Evolutionary conservation across 2,329 filamentous ascomycete genomes (phyloP).

Genomic region (Talaromyces atroroseus): DNA sequence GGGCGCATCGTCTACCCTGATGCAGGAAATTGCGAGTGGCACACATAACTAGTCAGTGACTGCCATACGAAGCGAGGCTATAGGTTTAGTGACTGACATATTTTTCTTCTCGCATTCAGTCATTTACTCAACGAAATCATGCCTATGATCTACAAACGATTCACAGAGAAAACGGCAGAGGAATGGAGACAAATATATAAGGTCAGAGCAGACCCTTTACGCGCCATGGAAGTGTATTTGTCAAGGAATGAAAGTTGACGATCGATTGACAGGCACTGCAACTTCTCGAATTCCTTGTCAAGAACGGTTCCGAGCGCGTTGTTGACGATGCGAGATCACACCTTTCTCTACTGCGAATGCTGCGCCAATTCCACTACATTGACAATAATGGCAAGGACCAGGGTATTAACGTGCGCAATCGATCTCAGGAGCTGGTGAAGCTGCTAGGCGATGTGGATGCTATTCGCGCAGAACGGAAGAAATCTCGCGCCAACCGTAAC

Average conservation of each 20-base stretch:
- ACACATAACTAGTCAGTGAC: slow-evolving; percentile 90
- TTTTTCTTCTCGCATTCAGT: slow-evolving; percentile 49
- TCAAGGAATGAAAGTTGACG: background rate
- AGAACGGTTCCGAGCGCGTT: slow-evolving; percentile 95
- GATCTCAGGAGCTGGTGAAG: slow-evolving; percentile 91
- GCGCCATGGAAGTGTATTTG: background rate
- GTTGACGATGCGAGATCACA: slow-evolving; percentile 96
- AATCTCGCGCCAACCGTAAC: slow-evolving; percentile 80
- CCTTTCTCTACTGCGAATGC: slow-evolving; percentile 93
- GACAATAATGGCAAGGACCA: slow-evolving; percentile 96
- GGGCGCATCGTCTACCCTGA: slow-evolving; percentile 75
- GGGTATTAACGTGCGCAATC: slow-evolving; percentile 93
- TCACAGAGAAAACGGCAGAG: slow-evolving; percentile 95
- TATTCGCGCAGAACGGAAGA: slow-evolving; percentile 65
- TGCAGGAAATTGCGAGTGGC: slow-evolving; percentile 97
- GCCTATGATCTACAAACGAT: slow-evolving; percentile 99
- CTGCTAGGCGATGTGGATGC: slow-evolving; percentile 68
- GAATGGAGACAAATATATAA: slow-evolving; percentile 99
- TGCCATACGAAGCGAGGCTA: background rate
- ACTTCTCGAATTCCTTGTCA: slow-evolving; percentile 92
- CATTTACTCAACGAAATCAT: slow-evolving; percentile 98
- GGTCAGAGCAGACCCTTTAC: slow-evolving; percentile 38
- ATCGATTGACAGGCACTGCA: slow-evolving; percentile 60
- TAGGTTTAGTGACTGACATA: background rate
- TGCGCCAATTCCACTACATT: slow-evolving; percentile 97